These are phyloP conservation scores for Debaryomyces nepalensis DNA, from an alignment of 1,139 yeast species.

Conservation along the genomic window DNA sequence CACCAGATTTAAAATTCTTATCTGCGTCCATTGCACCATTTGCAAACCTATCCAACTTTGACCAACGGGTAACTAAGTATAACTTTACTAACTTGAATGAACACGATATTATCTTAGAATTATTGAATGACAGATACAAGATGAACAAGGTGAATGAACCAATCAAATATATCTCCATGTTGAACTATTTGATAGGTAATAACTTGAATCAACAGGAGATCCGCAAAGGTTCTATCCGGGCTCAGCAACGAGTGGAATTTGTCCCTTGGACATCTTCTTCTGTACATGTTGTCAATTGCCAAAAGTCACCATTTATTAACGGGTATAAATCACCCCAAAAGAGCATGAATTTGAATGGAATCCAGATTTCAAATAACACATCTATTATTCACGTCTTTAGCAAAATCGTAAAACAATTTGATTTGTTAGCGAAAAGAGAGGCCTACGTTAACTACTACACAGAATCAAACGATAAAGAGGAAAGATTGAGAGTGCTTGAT, in stretches of 20 bases:
- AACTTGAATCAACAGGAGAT: constrained; percentile 71
- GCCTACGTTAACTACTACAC: constrained; percentile 86
- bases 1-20: constrained; percentile 87
- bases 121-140: constrained; percentile 77
- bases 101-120: constrained; percentile 81
- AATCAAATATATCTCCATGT: constrained; percentile 64
- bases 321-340: constrained; percentile 25
- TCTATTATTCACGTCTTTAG: constrained; percentile 68
- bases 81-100: constrained; percentile 67
- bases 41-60: constrained; percentile 37
- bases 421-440: constrained; percentile 73
- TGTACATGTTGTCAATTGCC: constrained; percentile 77
- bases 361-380: constrained; percentile 80
- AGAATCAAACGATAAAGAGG: constrained; percentile 52
- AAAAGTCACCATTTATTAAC: constrained; percentile 64
- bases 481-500: constrained; percentile 56
- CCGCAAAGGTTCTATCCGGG: constrained; percentile 76
- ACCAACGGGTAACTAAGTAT: constrained; percentile 43
- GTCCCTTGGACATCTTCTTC: constrained; percentile 89
- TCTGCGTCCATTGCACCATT: constrained; percentile 90
- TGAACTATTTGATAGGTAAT: constrained; percentile 76
- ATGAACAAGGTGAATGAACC: constrained; percentile 63
- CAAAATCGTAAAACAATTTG: constrained; percentile 76
- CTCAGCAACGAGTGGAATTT: constrained; percentile 78
- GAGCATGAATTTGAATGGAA: constrained; percentile 59